A percentile compares a stretch with the other conserved stretches of the same genome.
These are phyloP conservation scores for Melastoma candidum DNA, from an alignment of 441 rosid genomes.

Conservation along the genomic window DNA sequence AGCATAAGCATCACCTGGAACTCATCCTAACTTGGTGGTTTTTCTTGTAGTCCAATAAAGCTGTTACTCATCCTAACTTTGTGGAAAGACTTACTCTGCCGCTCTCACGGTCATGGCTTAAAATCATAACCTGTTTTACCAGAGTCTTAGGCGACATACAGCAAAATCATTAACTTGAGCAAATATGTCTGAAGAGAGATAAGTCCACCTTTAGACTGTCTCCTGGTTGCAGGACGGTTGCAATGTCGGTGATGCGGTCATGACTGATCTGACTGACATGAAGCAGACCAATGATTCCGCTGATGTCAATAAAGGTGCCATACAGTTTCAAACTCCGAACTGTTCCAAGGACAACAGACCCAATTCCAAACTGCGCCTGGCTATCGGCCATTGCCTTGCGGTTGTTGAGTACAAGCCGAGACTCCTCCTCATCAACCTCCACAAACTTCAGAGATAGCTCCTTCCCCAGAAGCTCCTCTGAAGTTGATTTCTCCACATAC, in stretches of 20 bases:
- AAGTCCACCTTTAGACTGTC: constrained; percentile 61
- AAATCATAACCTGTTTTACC: constrained; percentile 66
- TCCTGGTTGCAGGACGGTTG: constrained; percentile 99
- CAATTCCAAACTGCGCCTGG: constrained; percentile 94
- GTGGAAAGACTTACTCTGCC: constrained; percentile 89
- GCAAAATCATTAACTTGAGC: too few relatives aligned
- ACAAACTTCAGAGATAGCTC: constrained; percentile 84
- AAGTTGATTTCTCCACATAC: constrained; percentile 52
- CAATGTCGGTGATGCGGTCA: constrained; percentile 83
- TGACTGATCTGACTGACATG: constrained; percentile 97
- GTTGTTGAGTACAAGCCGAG: constrained; percentile 88
- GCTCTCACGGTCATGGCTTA: constrained; percentile 97
- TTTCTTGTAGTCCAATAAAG: too few relatives aligned
- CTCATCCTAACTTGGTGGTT: too few relatives aligned
- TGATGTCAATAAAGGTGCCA: constrained; percentile 96
- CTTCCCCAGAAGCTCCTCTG: constrained; percentile 81
- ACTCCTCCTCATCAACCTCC: constrained; percentile 90
- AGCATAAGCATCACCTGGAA: too few relatives aligned
- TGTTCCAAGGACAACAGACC: constrained; percentile 82
- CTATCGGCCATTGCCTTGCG: constrained; percentile 98
- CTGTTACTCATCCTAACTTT: too few relatives aligned
- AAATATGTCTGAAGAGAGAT: too few relatives aligned
- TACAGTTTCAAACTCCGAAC: constrained; percentile 97
- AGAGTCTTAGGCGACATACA: neutral
- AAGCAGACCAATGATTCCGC: constrained; percentile 94